Evolutionary conservation across 441 rosid species (phyloP).

Genomic region (Kokia cookei): DNA sequence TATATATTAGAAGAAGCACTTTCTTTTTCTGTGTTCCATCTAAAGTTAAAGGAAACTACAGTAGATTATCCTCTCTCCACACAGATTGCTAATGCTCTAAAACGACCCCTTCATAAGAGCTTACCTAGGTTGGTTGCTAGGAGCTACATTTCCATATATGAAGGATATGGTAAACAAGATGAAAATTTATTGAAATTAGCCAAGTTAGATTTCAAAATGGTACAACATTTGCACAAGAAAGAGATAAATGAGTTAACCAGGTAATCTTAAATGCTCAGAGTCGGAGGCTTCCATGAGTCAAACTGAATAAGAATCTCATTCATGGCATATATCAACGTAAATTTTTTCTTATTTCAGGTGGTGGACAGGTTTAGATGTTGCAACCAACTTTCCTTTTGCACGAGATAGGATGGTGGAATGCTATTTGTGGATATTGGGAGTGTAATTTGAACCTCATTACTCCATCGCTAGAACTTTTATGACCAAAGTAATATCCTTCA

Average conservation of each 20-base stretch:
- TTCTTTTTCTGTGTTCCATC: neutral
- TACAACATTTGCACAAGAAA: neutral
- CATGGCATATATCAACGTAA: too few species aligned
- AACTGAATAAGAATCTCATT: too few species aligned
- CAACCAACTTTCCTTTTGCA: slow-evolving; percentile 9
- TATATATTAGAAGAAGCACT: neutral
- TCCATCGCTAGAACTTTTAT: neutral
- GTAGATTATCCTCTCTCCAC: neutral
- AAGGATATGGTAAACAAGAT: too few species aligned
- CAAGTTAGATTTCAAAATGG: neutral
- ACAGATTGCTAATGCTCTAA: neutral
- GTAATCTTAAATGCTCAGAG: too few species aligned
- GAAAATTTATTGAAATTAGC: neutral
- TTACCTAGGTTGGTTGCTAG: neutral
- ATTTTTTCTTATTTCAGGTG: slow-evolving; percentile 15
- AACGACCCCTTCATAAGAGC: neutral
- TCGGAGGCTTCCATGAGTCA: too few species aligned
- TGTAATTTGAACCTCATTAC: slow-evolving; percentile 22
- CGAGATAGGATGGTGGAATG: slow-evolving; percentile 7
- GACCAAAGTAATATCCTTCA: neutral
- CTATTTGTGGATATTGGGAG: slow-evolving; percentile 8
- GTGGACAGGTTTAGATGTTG: slow-evolving; percentile 17
- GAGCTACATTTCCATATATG: neutral
- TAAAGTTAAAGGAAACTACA: neutral
- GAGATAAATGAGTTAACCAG: neutral